Conservation (phyloP, 352 stramenopile species). For the Aphanomyces euteiches region DNA sequence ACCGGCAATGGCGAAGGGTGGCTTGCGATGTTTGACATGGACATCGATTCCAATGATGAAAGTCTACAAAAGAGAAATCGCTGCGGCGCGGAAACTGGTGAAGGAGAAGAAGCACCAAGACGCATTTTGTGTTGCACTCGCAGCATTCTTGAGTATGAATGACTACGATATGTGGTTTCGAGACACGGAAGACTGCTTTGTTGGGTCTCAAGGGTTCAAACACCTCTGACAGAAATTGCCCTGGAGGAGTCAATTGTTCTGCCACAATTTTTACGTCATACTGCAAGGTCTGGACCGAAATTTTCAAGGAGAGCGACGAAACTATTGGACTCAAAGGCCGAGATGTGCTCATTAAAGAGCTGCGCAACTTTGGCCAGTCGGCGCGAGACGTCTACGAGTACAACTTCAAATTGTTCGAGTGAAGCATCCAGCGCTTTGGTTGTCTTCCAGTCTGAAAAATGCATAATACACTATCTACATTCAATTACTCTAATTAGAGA, state of each 20-base stretch:
- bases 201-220: too few species aligned
- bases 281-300: slow-evolving; percentile 24
- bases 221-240: too few species aligned
- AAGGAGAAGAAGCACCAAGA: slow-evolving; percentile 17
- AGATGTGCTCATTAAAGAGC: slow-evolving; percentile 16
- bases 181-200: slow-evolving; percentile 27
- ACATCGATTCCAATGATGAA: slow-evolving; percentile 25
- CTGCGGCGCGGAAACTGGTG: slow-evolving; percentile 19
- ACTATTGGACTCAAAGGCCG: slow-evolving; percentile 20
- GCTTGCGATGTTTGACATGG: slow-evolving; percentile 24
- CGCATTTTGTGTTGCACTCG: slow-evolving; percentile 19
- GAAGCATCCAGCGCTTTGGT: too few species aligned
- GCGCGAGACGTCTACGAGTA: slow-evolving; percentile 15
- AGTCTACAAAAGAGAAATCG: slow-evolving; percentile 27
- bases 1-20: slow-evolving; percentile 15
- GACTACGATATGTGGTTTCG: slow-evolving; percentile 24
- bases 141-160: slow-evolving; percentile 25
- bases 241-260: too few species aligned
- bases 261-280: slow-evolving; percentile 21
- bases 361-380: slow-evolving; percentile 19
- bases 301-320: slow-evolving; percentile 19
- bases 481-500: too few species aligned
- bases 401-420: slow-evolving; percentile 24
- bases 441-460: too few species aligned
- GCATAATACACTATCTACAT: too few species aligned